Conservation (phyloP, 2,329 filamentous ascomycete species). For the Cordyceps farinosa region DNA sequence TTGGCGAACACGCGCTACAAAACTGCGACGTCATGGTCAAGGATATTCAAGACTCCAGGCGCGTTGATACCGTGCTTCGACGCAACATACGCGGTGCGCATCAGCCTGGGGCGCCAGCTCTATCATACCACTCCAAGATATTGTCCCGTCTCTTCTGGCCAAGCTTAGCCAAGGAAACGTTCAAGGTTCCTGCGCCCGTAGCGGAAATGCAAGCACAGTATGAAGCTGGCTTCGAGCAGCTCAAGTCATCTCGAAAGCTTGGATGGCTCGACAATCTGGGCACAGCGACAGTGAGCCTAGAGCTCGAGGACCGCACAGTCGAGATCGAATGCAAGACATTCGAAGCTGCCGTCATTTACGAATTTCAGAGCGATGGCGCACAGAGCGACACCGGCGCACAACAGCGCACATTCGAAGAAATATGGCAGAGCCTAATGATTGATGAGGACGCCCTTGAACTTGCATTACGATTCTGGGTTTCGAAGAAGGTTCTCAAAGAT, state of each 20-base stretch:
- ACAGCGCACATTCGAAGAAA: constrained; percentile 48
- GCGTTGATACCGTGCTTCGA: constrained; percentile 66
- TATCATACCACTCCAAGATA: constrained; percentile 72
- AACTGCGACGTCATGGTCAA: constrained; percentile 97
- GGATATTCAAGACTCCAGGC: constrained; percentile 80
- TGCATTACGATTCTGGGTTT: constrained; percentile 69
- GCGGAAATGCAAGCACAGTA: constrained; percentile 64
- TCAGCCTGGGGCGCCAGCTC: constrained; percentile 20
- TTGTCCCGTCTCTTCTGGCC: constrained; percentile 95
- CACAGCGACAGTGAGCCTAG: constrained; percentile 73
- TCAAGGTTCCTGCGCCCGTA: constrained; percentile 59
- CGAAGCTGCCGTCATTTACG: constrained; percentile 83
- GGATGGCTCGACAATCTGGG: constrained; percentile 85
- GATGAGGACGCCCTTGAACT: constrained; percentile 67
- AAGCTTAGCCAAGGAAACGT: constrained; percentile 65
- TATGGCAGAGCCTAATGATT: constrained; percentile 62
- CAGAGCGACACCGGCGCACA: constrained; percentile 33
- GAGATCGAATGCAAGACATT: constrained; percentile 72
- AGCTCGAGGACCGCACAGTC: constrained; percentile 75
- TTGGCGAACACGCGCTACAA: constrained; percentile 81
- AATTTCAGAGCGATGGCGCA: constrained; percentile 59
- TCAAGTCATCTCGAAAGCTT: constrained; percentile 81
- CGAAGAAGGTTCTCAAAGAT: constrained; percentile 62
- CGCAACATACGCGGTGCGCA: constrained; percentile 32
- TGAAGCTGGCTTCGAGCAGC: constrained; percentile 68